Percentiles rank a stretch among this genome's conserved stretches.
Evolutionary conservation across 495 filamentous ascomycete genomes (phyloP).

Genomic region (Aspergillus avenaceus): DNA sequence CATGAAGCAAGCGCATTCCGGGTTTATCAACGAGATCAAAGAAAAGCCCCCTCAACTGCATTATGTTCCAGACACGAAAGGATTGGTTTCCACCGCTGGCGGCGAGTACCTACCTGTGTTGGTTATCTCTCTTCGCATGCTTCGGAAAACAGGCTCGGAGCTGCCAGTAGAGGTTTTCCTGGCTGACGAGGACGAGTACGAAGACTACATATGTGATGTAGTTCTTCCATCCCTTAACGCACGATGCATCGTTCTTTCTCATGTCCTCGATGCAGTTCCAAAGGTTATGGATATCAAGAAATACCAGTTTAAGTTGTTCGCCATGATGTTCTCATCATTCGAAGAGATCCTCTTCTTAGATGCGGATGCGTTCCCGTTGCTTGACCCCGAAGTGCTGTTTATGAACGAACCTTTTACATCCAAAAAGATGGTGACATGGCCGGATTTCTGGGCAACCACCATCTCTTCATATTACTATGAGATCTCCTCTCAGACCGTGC

Average conservation of each 20-base stretch:
- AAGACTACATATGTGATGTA: conserved; percentile 43
- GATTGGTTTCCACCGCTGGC: conserved; percentile 40
- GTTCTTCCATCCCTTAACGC: conserved; percentile 46
- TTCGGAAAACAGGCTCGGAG: conserved; percentile 47
- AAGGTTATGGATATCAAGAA: conserved; percentile 24
- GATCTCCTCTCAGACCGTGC: conserved; percentile 37
- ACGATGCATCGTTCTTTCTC: conserved; percentile 40
- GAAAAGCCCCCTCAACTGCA: conserved; percentile 29
- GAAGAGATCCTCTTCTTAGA: conserved; percentile 54
- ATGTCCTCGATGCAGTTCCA: conserved; percentile 27
- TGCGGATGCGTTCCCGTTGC: conserved; percentile 45
- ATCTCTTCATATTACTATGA: conserved; percentile 44
- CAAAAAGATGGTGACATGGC: conserved; percentile 48
- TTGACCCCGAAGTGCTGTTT: conserved; percentile 44
- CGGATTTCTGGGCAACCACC: conserved; percentile 52
- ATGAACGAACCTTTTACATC: conserved; percentile 39
- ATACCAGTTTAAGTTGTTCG: conserved; percentile 52
- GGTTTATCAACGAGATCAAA: conserved; percentile 34
- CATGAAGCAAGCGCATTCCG: conserved; percentile 29
- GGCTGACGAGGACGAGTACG: conserved; percentile 39
- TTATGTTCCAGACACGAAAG: conserved; percentile 33
- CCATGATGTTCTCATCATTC: conserved; percentile 53
- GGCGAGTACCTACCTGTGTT: conserved; percentile 37
- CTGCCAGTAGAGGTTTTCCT: conserved; percentile 55
- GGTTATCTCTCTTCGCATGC: conserved; percentile 47